Percentiles rank a stretch among this genome's conserved stretches.
Evolutionary conservation across 2,329 filamentous ascomycete genomes (phyloP).

Genomic region (Colletotrichum sp.): DNA sequence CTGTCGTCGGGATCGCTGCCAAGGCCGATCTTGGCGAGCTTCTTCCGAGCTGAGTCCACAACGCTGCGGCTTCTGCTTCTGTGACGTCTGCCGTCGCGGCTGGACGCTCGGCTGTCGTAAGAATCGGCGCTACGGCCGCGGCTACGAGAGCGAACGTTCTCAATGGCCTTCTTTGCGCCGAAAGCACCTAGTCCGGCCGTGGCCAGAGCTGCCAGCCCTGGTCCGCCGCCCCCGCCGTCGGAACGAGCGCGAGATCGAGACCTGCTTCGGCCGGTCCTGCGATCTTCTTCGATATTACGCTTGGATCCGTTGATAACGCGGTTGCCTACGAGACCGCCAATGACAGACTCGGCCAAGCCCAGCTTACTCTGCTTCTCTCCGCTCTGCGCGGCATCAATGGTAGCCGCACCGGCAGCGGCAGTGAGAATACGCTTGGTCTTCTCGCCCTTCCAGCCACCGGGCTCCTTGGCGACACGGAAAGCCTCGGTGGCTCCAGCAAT

Average conservation of each 20-base stretch:
- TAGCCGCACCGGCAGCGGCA: slow-evolving; percentile 83
- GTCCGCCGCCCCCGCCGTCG: slow-evolving; percentile 45
- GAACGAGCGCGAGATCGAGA: slow-evolving; percentile 72
- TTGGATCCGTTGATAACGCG: slow-evolving; percentile 82
- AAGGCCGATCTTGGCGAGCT: slow-evolving; percentile 65
- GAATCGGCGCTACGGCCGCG: slow-evolving; percentile 55
- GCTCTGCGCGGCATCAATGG: slow-evolving; percentile 80
- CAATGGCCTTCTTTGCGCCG: slow-evolving; percentile 64
- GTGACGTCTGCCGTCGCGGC: slow-evolving; percentile 24
- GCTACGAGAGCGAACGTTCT: slow-evolving; percentile 58
- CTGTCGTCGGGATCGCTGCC: slow-evolving; percentile 52
- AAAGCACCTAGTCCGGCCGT: slow-evolving; percentile 67
- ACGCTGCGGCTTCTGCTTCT: slow-evolving; percentile 68
- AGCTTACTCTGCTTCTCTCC: slow-evolving; percentile 78
- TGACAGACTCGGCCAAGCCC: slow-evolving; percentile 83
- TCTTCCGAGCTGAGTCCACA: slow-evolving; percentile 66
- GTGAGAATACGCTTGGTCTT: slow-evolving; percentile 93
- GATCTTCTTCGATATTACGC: slow-evolving; percentile 68
- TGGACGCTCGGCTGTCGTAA: slow-evolving; percentile 40
- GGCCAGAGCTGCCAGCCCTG: slow-evolving; percentile 66
- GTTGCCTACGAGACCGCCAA: slow-evolving; percentile 87
- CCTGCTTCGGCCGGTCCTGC: slow-evolving; percentile 66
- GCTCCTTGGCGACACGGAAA: slow-evolving; percentile 87
- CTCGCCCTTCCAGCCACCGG: slow-evolving; percentile 86
- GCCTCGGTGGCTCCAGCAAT: slow-evolving; percentile 91